Evolutionary conservation across 495 filamentous ascomycete genomes (phyloP).

Genomic region (Aspergillus steynii): DNA sequence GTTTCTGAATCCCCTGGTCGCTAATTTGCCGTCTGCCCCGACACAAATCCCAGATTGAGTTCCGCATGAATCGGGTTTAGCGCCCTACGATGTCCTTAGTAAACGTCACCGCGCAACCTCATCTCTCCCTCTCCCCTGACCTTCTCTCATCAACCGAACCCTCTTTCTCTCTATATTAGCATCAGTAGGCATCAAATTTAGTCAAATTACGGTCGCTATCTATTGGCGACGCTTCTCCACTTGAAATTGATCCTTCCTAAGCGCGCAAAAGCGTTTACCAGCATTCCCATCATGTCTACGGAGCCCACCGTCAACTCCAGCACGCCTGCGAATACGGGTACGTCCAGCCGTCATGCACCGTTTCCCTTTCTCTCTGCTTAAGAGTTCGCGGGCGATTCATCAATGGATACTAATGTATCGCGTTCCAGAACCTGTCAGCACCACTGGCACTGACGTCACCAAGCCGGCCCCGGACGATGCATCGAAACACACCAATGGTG

Average conservation of each 20-base stretch:
- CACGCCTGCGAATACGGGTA: constrained; percentile 26
- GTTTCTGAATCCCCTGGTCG: constrained; percentile 4
- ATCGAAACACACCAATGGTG: constrained; percentile 14
- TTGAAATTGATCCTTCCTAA: constrained; percentile 1
- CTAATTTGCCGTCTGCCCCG: constrained; percentile 3
- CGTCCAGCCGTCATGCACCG: neutral
- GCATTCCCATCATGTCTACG: constrained; percentile 26
- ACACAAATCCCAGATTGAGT: constrained; percentile 23
- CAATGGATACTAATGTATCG: neutral
- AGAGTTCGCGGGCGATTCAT: neutral
- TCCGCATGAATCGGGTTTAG: constrained; percentile 29
- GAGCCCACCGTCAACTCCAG: constrained; percentile 17
- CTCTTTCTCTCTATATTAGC: constrained; percentile 1
- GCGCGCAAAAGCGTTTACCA: neutral
- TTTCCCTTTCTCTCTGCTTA: neutral
- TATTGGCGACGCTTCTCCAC: constrained; percentile 15
- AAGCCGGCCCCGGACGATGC: constrained; percentile 4
- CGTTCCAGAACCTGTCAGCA: constrained; percentile 6
- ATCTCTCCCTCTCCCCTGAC: constrained; percentile 20
- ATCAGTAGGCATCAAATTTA: constrained; percentile 17
- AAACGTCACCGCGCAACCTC: constrained; percentile 47
- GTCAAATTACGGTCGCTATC: constrained; percentile 19
- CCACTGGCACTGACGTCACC: constrained; percentile 1
- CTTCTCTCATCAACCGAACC: constrained; percentile 11
- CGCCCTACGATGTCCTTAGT: constrained; percentile 29